phyloP scores from a whole-genome alignment of 1,139 yeast species.

The Saccharomyces hybrid region DNA sequence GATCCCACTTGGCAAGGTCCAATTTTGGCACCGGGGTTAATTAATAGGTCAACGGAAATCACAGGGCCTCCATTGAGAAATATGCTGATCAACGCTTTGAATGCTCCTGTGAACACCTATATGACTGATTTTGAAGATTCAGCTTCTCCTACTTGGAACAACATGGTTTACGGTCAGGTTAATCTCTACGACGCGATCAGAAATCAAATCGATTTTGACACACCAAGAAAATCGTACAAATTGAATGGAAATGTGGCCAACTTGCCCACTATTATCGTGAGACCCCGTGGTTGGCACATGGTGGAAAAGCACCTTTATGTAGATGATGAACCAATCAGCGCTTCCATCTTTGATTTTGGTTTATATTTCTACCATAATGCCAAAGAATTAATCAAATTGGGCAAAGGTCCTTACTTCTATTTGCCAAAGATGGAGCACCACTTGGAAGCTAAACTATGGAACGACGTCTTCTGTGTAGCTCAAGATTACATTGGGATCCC shows the following conservation, averaged over 20 bases:
- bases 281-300: constrained; percentile 88
- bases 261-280: constrained; percentile 65
- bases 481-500: constrained; percentile 58
- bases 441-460: constrained; percentile 69
- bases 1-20: constrained; percentile 75
- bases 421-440: constrained; percentile 78
- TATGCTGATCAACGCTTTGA: constrained; percentile 90
- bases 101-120: constrained; percentile 81
- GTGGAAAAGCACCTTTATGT: constrained; percentile 62
- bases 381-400: constrained; percentile 46
- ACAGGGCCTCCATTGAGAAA: constrained; percentile 88
- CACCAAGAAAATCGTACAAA: constrained; percentile 46
- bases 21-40: constrained; percentile 54
- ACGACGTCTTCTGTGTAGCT: constrained; percentile 61
- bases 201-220: constrained; percentile 49
- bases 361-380: constrained; percentile 69
- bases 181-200: constrained; percentile 84
- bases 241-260: constrained; percentile 42
- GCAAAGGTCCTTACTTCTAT: constrained; percentile 69
- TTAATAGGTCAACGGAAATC: constrained; percentile 71
- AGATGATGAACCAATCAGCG: constrained; percentile 70
- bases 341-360: constrained; percentile 73
- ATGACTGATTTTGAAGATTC: constrained; percentile 97
- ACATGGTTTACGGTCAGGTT: constrained; percentile 82
- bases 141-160: constrained; percentile 90